Evolutionary conservation across 2,329 filamentous ascomycete genomes (phyloP), one percentile per base, ranked within the genome.

Genomic region (Arthrobotrys musiformis): DNA sequence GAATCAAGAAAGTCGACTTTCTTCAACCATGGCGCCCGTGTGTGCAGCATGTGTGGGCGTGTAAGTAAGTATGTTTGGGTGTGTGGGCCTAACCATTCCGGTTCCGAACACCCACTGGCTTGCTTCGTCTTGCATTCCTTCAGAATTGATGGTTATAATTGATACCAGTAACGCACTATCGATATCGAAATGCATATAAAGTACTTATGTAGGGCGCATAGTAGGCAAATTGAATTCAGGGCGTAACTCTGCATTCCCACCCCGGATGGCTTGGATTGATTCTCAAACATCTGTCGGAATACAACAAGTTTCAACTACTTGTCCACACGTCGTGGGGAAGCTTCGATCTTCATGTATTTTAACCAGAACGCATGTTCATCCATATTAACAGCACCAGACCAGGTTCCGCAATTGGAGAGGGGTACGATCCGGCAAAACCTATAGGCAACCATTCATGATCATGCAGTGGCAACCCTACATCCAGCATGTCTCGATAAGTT

Each of bases 1-100:
- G n/a, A 50, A 64, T 46, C 28, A 22, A 64, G 61, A 33, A 64
- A 64, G 24, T 64, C 61, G 40, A 33, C 24, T 56, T 56, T 58
- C 52, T 58, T 58, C 52, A 24, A 58, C 52, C 33, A 24, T 19
- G 52, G 52, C 52, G 30, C 52, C 30, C 19, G 28, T 19, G 24
- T 54, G 50, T 52, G 11, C n/a, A n/a, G n/a, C n/a, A n/a, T 28
- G 24, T 42, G 40, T 17, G 6, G 11, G 30, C 11, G 30, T 35
- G n/a, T n/a, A n/a, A n/a, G 30, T 35, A 6, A 35, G 30, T 35
- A 11, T 35, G 30, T 35, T 35, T n/a, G 37, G 15, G 9, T 50
- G 52, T 58, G 52, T 40, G 9, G 33, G 40, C 52, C 52, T 58
- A 2, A 58, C 52, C 40, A 58, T 58, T 58, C 30, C 30, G 52